Conservation (phyloP, 2,329 filamentous ascomycete species). For the Simplicillium sp. region DNA sequence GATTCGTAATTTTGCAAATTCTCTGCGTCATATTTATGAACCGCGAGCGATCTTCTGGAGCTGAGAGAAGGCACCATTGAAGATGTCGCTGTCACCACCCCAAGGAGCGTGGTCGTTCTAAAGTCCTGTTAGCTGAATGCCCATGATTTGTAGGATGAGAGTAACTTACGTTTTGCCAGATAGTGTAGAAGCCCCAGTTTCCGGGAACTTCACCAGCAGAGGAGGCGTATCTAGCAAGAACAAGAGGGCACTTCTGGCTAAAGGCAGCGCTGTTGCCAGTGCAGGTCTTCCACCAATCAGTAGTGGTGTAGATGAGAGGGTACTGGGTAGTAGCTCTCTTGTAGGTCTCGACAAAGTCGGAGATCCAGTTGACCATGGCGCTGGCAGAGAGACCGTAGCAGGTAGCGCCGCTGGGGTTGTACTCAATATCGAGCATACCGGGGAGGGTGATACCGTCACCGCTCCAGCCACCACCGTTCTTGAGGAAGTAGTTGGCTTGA, state of each 20-base stretch:
- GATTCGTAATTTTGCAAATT: too few relatives aligned
- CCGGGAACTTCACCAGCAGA: slow-evolving; percentile 34
- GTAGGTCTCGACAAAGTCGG: slow-evolving; percentile 42
- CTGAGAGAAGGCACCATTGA: slow-evolving; percentile 11
- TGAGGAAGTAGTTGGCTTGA: slow-evolving; percentile 42
- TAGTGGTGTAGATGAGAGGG: slow-evolving; percentile 43
- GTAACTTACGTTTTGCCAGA: slow-evolving; percentile 25
- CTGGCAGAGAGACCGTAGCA: slow-evolving; percentile 36
- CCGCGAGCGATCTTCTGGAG: slow-evolving; percentile 13
- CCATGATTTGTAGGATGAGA: too few relatives aligned
- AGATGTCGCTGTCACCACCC: slow-evolving; percentile 12
- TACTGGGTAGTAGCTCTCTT: slow-evolving; percentile 32
- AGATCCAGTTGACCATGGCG: slow-evolving; percentile 43
- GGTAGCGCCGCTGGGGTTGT: slow-evolving; percentile 22
- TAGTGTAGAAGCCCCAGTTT: slow-evolving; percentile 41
- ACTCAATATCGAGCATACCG: slow-evolving; percentile 48
- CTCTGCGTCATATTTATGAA: not conserved
- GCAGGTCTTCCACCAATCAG: slow-evolving; percentile 44
- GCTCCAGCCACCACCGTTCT: slow-evolving; percentile 44
- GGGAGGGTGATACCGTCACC: slow-evolving; percentile 43
- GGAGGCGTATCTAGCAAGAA: slow-evolving; percentile 34
- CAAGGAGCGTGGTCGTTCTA: slow-evolving; percentile 8
- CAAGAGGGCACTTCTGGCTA: slow-evolving; percentile 32
- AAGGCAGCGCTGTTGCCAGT: slow-evolving; percentile 40
- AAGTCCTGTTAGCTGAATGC: too few relatives aligned